Evolutionary conservation across 805 yeast genomes (phyloP).

Genomic region (Spathaspora hagerdaliae): DNA sequence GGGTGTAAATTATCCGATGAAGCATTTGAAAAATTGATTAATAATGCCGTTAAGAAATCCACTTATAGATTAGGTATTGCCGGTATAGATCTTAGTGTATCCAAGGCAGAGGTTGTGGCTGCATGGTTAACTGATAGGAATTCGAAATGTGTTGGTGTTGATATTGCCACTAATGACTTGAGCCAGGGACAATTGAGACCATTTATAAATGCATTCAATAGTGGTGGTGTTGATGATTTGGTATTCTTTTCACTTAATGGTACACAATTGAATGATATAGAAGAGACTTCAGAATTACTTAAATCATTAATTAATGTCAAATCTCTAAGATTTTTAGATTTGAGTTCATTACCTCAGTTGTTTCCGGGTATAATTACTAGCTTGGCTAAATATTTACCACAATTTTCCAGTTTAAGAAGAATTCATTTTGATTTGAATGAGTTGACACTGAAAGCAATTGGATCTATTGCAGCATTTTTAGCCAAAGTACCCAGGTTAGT

Average conservation of each 20-base stretch:
- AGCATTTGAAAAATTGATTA: constrained; percentile 38
- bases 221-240: constrained; percentile 28
- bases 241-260: constrained; percentile 51
- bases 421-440: constrained; percentile 54
- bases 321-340: constrained; percentile 47
- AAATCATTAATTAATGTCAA: constrained; percentile 33
- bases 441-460: constrained; percentile 41
- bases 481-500: constrained; percentile 46
- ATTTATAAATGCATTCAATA: constrained; percentile 38
- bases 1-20: constrained; percentile 48
- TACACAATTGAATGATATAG: constrained; percentile 42
- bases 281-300: constrained; percentile 33
- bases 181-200: constrained; percentile 45
- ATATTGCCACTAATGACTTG: constrained; percentile 52
- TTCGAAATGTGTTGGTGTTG: constrained; percentile 51
- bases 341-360: constrained; percentile 48
- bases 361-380: constrained; percentile 49
- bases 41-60: constrained; percentile 34
- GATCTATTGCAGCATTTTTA: constrained; percentile 45
- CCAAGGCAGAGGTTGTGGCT: constrained; percentile 40
- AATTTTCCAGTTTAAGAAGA: constrained; percentile 42
- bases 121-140: constrained; percentile 44
- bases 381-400: constrained; percentile 42
- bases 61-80: constrained; percentile 55
- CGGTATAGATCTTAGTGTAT: constrained; percentile 41